Evolutionary conservation across 306 rosid species (phyloP).

Genomic region (apple (Malus domestica)): DNA sequence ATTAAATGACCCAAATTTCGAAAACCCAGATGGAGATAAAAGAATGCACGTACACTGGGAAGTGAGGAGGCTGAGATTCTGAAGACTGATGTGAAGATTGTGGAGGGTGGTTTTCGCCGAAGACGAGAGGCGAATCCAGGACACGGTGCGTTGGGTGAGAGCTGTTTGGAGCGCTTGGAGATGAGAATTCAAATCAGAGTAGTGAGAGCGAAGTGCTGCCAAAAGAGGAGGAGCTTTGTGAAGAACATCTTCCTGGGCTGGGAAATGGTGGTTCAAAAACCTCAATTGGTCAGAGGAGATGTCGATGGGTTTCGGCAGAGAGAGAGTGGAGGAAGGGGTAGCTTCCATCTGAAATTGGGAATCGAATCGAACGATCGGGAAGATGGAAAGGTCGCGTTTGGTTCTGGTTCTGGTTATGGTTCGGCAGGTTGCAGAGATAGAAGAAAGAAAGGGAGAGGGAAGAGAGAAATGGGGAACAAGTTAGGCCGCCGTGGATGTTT

Average conservation of each 20-base stretch:
- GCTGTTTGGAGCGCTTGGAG: slow-evolving; percentile 16
- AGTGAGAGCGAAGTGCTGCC: slow-evolving; percentile 23
- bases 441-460: too few species aligned
- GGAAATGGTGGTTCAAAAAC: slow-evolving; percentile 45
- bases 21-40: background rate
- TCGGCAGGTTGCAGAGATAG: too few species aligned
- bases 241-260: slow-evolving; percentile 31
- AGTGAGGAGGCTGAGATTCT: slow-evolving; percentile 49
- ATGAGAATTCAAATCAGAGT: slow-evolving; percentile 32
- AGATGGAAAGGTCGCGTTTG: too few species aligned
- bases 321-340: background rate
- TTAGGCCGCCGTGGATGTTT: too few species aligned
- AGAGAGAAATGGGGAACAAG: too few species aligned
- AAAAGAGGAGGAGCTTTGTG: slow-evolving; percentile 27
- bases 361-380: too few species aligned
- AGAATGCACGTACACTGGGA: slow-evolving; percentile 33
- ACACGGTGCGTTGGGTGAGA: slow-evolving; percentile 37
- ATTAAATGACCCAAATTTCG: background rate
- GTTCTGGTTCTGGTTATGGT: too few species aligned
- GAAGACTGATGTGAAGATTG: slow-evolving; percentile 27
- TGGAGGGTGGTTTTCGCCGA: slow-evolving; percentile 30
- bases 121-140: slow-evolving; percentile 53
- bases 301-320: slow-evolving; percentile 29
- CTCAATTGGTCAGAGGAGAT: slow-evolving; percentile 37
- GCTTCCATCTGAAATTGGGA: too few species aligned